Conservation (phyloP, 129 eudicot genomes). For the Apium graveolens region DNA sequence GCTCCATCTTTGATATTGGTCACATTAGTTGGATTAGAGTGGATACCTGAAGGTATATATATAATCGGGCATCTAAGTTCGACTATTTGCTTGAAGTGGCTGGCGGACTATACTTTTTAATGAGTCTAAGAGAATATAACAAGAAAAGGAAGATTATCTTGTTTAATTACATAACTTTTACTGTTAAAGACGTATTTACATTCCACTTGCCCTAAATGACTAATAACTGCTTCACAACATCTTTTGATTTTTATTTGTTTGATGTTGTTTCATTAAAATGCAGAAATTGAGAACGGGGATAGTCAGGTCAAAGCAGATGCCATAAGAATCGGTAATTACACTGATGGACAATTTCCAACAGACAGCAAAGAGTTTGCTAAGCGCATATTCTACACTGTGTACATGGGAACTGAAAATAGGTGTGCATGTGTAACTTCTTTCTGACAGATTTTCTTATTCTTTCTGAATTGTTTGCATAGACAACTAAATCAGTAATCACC, state of each 20-base stretch:
- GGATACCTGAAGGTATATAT: no score
- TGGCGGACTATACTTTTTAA: not conserved
- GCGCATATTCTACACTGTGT: constrained; percentile 88
- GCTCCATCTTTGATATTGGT: not conserved
- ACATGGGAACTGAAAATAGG: constrained; percentile 98
- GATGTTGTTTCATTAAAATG: constrained; percentile 4
- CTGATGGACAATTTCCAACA: constrained; percentile 68
- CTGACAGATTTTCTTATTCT: not conserved
- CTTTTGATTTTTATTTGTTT: not conserved
- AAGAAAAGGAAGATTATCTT: not conserved
- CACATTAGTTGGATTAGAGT: not conserved
- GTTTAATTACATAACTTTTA: not conserved
- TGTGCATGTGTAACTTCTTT: constrained; percentile 10
- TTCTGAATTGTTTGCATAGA: not conserved
- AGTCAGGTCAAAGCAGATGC: constrained; percentile 89
- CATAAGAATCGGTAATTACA: constrained; percentile 71
- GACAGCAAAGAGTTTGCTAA: constrained; percentile 89
- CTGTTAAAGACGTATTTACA: not conserved
- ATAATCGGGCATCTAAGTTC: no score
- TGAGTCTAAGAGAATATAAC: not conserved
- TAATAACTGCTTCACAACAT: not conserved
- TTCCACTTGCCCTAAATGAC: not conserved
- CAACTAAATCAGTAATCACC: not conserved
- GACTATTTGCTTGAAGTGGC: no score
- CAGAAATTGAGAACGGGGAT: constrained; percentile 78